Evolutionary conservation across 148 eudicot genomes (phyloP).

Genomic region (Diospyros kaki): DNA sequence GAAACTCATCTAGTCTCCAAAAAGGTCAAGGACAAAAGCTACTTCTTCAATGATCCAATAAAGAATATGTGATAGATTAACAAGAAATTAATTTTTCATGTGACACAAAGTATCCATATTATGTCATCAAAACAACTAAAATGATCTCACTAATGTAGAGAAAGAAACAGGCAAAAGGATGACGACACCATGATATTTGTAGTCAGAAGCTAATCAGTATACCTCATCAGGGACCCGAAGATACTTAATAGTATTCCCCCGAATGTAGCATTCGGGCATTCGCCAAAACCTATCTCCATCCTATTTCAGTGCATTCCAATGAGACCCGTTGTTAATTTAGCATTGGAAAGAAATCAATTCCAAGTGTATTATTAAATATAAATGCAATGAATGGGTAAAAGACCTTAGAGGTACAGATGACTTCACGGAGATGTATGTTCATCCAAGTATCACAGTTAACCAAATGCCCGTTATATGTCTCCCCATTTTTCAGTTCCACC

Average conservation of each 20-base stretch:
- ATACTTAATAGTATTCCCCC: constrained; percentile 89
- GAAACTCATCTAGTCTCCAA: too few species aligned
- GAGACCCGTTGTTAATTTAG: not conserved
- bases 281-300: constrained; percentile 97
- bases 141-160: too few species aligned
- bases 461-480: constrained; percentile 92
- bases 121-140: too few species aligned
- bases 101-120: too few species aligned
- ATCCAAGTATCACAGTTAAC: constrained; percentile 96
- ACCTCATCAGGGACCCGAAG: constrained; percentile 62
- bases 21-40: too few species aligned
- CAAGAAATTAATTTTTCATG: too few species aligned
- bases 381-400: not conserved
- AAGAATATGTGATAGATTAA: too few species aligned
- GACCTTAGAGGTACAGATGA: constrained; percentile 92
- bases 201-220: constrained; percentile 4
- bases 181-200: too few species aligned
- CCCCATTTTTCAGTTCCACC: constrained; percentile 96
- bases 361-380: not conserved
- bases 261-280: constrained; percentile 90
- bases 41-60: too few species aligned
- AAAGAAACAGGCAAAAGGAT: too few species aligned
- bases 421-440: constrained; percentile 97
- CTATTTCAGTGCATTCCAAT: constrained; percentile 26
- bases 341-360: not conserved